phyloP scores from a whole-genome alignment of 2,329 filamentous ascomycete genomes.

The Talaromyces verruculosus region DNA sequence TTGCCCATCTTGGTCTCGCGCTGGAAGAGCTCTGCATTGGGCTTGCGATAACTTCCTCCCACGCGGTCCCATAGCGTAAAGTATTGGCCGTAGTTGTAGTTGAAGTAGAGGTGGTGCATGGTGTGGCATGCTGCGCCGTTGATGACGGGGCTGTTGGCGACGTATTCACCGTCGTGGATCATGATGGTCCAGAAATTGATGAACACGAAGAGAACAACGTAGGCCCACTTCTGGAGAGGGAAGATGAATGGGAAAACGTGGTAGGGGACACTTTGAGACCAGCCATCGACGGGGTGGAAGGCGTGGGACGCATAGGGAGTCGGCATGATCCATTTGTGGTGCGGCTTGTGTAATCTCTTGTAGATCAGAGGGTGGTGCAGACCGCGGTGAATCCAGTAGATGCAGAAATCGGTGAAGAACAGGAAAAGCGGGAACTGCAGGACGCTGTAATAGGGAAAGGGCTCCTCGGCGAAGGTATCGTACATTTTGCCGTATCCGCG shows the following conservation, averaged over 20 bases:
- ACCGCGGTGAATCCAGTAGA: conserved; percentile 88
- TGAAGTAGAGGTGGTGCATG: conserved; percentile 84
- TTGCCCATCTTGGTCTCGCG: conserved; percentile 82
- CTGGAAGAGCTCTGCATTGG: conserved; percentile 80
- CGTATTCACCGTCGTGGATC: conserved; percentile 94
- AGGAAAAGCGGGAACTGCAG: conserved; percentile 86
- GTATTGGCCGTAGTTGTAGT: conserved; percentile 94
- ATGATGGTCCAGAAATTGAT: conserved; percentile 97
- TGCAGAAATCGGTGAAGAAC: conserved; percentile 81
- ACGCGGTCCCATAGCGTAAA: conserved; percentile 89
- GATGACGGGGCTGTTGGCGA: conserved; percentile 84
- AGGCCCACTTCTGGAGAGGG: conserved; percentile 87
- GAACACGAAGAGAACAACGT: conserved; percentile 81
- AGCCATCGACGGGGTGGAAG: conserved; percentile 93
- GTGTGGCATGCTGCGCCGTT: conserved; percentile 95
- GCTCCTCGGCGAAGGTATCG: conserved; percentile 72
- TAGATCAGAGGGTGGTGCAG: conserved; percentile 80
- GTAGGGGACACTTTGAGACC: conserved; percentile 83
- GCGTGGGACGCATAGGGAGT: conserved; percentile 89
- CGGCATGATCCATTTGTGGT: conserved; percentile 99
- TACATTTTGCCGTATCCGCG: conserved; percentile 85
- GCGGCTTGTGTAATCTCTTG: conserved; percentile 89
- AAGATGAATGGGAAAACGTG: conserved; percentile 92
- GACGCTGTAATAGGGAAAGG: conserved; percentile 74
- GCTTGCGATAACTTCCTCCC: conserved; percentile 81